These are phyloP conservation scores for Thelonectria rubi DNA, from an alignment of 2,329 filamentous ascomycete genomes.

Conservation along the genomic window DNA sequence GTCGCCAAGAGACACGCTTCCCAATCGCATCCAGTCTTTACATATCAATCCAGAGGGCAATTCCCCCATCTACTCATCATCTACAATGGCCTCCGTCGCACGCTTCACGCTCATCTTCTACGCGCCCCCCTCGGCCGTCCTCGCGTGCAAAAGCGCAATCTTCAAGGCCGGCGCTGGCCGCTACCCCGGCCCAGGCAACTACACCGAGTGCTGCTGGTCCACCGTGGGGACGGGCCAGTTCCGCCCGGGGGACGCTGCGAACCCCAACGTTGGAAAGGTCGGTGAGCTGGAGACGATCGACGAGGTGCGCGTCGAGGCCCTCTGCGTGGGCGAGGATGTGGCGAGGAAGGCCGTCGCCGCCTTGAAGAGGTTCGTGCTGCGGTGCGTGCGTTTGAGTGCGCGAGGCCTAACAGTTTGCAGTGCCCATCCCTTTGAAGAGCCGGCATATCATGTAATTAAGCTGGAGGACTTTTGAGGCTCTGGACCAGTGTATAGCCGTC, in stretches of 20 bases:
- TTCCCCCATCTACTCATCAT: too few relatives aligned
- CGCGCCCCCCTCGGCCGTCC: conserved; percentile 54
- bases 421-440: conserved; percentile 35
- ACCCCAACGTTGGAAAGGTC: conserved; percentile 67
- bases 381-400: background rate
- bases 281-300: conserved; percentile 66
- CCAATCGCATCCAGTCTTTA: too few relatives aligned
- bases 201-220: conserved; percentile 64
- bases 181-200: conserved; percentile 58
- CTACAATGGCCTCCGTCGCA: conserved; percentile 6
- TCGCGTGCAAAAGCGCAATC: conserved; percentile 61
- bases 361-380: conserved; percentile 65
- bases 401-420: conserved; percentile 28
- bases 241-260: conserved; percentile 66
- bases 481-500: too few relatives aligned
- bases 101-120: conserved; percentile 58
- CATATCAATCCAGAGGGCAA: too few relatives aligned
- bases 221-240: conserved; percentile 69
- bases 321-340: conserved; percentile 68
- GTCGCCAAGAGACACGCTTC: too few relatives aligned
- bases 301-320: conserved; percentile 69
- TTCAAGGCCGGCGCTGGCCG: conserved; percentile 64
- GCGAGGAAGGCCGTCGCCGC: conserved; percentile 66
- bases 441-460: conserved; percentile 25
- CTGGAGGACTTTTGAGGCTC: conserved; percentile 27